Evolutionary conservation across 148 eudicot genomes (phyloP).

Genomic region (Vaccinium macrocarpon): DNA sequence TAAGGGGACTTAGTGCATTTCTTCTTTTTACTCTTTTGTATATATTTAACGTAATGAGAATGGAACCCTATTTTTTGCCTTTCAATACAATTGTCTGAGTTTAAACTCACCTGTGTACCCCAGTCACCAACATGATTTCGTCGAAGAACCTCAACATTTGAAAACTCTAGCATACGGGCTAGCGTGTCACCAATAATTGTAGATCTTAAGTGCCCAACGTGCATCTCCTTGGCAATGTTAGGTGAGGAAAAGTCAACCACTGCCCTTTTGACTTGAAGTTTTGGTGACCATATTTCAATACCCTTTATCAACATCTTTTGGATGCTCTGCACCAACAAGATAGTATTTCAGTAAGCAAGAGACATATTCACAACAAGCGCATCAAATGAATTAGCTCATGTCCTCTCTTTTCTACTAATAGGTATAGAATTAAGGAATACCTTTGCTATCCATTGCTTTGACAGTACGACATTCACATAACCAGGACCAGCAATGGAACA

Average conservation of each 20-base stretch:
- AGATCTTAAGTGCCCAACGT: constrained; percentile 92
- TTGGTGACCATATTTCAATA: constrained; percentile 87
- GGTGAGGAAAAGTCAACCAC: constrained; percentile 97
- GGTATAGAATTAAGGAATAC: constrained; percentile 29
- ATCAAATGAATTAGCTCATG: neutral
- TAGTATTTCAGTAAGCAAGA: constrained; percentile 11
- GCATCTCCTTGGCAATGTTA: constrained; percentile 98
- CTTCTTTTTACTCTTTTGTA: no score
- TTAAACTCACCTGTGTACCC: constrained; percentile 82
- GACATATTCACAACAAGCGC: neutral
- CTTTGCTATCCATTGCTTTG: constrained; percentile 84
- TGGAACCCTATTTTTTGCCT: no score
- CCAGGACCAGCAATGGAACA: constrained; percentile 89
- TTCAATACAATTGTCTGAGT: no score
- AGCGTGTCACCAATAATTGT: constrained; percentile 91
- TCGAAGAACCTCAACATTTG: constrained; percentile 79
- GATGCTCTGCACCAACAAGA: constrained; percentile 57
- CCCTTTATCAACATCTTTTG: constrained; percentile 80
- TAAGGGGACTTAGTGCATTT: no score
- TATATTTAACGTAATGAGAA: no score
- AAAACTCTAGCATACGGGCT: constrained; percentile 90
- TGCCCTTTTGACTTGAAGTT: constrained; percentile 61
- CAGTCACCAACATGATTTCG: constrained; percentile 98
- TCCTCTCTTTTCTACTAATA: constrained; percentile 1
- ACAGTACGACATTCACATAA: constrained; percentile 72